Base-by-base conservation (phyloP, 371 early-diverging fungal species). In the Actinomortierella ambigua region DNA sequence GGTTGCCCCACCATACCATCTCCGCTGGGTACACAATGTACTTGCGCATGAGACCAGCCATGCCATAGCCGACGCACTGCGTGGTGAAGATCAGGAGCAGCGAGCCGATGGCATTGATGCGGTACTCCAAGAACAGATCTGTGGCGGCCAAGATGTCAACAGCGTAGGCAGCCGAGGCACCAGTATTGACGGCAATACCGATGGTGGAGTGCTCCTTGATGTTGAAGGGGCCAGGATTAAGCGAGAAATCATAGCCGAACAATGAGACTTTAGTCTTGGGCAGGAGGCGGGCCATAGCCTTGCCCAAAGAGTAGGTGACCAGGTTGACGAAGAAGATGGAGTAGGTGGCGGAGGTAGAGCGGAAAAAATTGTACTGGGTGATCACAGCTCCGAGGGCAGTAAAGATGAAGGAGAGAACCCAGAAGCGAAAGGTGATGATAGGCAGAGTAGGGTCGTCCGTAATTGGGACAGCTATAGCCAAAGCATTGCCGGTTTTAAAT, bases 341-440 rank as follows among this genome's bases (percentile, higher is more conserved):
- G 42, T 59, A 75, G n/a, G 59, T 44, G 17, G 61, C 63, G 13
- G 53, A 24, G 4, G 71, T 71, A 2, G 67, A 54, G 14, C 76
- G 70, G 61, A 76, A 79, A 47, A 60, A 79, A 55, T 79, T 69
- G 55, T 70, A 79, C 57, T 77, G 67, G 1, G 62, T 59, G 34
- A 79, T 80, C 60, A 85, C 80, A 0, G 90, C 82, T 5, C 90
- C 81, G 20, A 81, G 76, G 22, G 82, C 68, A 15, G 84, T 81
- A 57, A 90, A 89, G 24, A 90, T 58, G 41, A 85, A 59, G 1
- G 88, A 90, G 56, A 92, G 66, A 5, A 88, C 64, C 81, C 86
- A 84, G 22, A 90, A 81, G 51, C 92, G 82, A 52, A 90, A 85
- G 24, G 93, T 91, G 51, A 90, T 69, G 5, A 82, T 79, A 0